Evolutionary conservation across 257 asterid species (phyloP).

Genomic region (Petrea volubilis): DNA sequence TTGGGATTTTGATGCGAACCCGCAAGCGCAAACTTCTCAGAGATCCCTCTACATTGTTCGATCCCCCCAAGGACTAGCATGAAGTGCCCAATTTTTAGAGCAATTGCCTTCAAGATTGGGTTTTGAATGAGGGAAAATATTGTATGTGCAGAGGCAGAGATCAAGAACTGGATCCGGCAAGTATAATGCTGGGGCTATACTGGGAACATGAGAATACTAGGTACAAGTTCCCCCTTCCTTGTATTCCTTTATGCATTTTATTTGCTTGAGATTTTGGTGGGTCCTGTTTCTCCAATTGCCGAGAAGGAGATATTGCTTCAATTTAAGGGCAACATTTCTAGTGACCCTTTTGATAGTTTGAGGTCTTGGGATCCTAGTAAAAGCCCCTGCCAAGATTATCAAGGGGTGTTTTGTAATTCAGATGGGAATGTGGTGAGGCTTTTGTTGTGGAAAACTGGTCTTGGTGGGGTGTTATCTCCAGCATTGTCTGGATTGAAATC

Average conservation of each 20-base stretch:
- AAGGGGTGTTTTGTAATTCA: conserved; percentile 76
- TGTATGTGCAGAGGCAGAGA: conserved; percentile 35
- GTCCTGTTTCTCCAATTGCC: conserved; percentile 51
- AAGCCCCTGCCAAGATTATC: conserved; percentile 60
- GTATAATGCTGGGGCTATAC: conserved; percentile 62
- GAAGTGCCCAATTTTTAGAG: conserved; percentile 17
- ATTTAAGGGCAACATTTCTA: conserved; percentile 80
- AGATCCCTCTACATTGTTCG: conserved; percentile 31
- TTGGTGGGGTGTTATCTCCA: conserved; percentile 73
- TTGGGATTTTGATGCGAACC: conserved; percentile 34
- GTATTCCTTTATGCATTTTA: conserved; percentile 43
- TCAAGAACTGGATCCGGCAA: conserved; percentile 59
- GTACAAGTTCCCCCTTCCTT: conserved; percentile 49
- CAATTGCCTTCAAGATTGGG: conserved; percentile 10
- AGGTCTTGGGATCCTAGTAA: conserved; percentile 61
- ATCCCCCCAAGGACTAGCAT: conserved; percentile 20
- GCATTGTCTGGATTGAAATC: conserved; percentile 70
- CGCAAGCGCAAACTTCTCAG: conserved; percentile 34
- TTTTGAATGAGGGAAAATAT: conserved; percentile 16
- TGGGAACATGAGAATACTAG: conserved; percentile 74
- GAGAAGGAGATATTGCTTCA: conserved; percentile 92
- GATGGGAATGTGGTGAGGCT: conserved; percentile 79
- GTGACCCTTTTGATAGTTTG: conserved; percentile 81
- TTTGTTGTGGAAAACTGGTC: conserved; percentile 82
- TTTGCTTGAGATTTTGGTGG: conserved; percentile 36